Evolutionary conservation across 2,329 filamentous ascomycete genomes (phyloP), one percentile per base, ranked within the genome.

Genomic region (Coniella vitis): DNA sequence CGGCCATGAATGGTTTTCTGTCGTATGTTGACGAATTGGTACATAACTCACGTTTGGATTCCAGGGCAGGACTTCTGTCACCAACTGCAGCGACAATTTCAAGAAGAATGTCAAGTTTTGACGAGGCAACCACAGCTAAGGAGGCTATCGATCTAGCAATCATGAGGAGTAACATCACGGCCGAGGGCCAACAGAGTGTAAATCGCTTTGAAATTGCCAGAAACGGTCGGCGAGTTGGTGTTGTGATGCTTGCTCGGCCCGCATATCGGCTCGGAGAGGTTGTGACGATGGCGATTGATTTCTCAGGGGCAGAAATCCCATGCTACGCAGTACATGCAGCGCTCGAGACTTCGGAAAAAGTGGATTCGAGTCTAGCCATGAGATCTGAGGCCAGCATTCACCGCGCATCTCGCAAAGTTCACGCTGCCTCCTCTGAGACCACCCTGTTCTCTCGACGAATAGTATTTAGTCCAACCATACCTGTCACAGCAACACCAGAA

Each of bases 191-290:
- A 32, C 84, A 89, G 58, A 90, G 87, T 61, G 80, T 85, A n/a
- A 96, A 95, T 60, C 83, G 90, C 35, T 98, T 97, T 63, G 90
- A 95, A 62, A 97, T 98, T 63, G 85, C 91, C 12, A 86, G 91
- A 13, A 90, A 90, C 60, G 90, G 90, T n/a, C 83, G 84, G 48
- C 84, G 84, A n/a, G 90, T 98, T 12, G 91, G 87, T 3, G 88
- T 94, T 5, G 81, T 98, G 48, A 90, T 90, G 68, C 77, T 98
- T 29, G 86, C 90, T 4, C 83, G 93, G 9, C 89, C 93, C 0
- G 83, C 90, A 1, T 96, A 94, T 69, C 79, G 90, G 38, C 74
- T 98, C 1, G 93, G 93, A 51, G 93, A 98, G 65, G 83, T 85
- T 0, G 81, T 97, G 38, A 87, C 83, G 12, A 84, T 89, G 57